Percentiles rank a stretch among this genome's conserved stretches.
Conservation (phyloP, 2,329 filamentous ascomycete genomes). For the Arachnomyces sp. region DNA sequence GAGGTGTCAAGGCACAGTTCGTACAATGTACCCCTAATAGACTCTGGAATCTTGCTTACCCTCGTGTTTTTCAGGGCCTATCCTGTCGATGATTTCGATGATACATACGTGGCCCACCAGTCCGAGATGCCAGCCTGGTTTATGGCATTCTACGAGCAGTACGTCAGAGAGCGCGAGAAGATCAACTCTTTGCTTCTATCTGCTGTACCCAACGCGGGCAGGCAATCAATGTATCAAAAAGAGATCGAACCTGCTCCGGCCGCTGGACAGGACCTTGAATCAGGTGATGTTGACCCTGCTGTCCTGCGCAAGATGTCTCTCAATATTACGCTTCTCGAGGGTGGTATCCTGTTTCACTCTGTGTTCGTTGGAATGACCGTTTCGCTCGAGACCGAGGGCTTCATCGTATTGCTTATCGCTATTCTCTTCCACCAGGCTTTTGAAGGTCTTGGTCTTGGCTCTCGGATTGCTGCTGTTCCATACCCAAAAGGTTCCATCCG, state of each 20-base stretch:
- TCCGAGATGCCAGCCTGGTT: constrained; percentile 11
- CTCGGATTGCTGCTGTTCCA: constrained; percentile 60
- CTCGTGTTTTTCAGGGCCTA: constrained; percentile 5
- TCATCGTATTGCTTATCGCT: constrained; percentile 48
- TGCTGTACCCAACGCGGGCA: constrained; percentile 15
- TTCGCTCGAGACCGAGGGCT: constrained; percentile 56
- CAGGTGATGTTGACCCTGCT: constrained; percentile 28
- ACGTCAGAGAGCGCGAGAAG: constrained; percentile 53
- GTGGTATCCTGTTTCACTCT: constrained; percentile 69
- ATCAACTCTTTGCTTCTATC: constrained; percentile 49
- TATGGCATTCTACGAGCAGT: constrained; percentile 41
- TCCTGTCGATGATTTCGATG: constrained; percentile 5
- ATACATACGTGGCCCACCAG: constrained; percentile 3
- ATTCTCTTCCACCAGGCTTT: constrained; percentile 74
- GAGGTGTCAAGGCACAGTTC: constrained; percentile 6
- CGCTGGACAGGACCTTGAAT: constrained; percentile 22
- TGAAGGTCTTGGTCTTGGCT: constrained; percentile 66
- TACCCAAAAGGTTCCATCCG: constrained; percentile 50
- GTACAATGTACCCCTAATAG: background rate
- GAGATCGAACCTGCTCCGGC: constrained; percentile 15
- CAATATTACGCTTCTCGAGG: constrained; percentile 64
- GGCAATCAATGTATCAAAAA: constrained; percentile 2
- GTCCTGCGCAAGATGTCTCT: constrained; percentile 54
- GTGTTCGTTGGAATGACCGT: constrained; percentile 69
- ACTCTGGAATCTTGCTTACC: too few relatives aligned